Evolutionary conservation across 192 early-diverging fungal species (phyloP).

Genomic region (Tieghemiomyces parasiticus): DNA sequence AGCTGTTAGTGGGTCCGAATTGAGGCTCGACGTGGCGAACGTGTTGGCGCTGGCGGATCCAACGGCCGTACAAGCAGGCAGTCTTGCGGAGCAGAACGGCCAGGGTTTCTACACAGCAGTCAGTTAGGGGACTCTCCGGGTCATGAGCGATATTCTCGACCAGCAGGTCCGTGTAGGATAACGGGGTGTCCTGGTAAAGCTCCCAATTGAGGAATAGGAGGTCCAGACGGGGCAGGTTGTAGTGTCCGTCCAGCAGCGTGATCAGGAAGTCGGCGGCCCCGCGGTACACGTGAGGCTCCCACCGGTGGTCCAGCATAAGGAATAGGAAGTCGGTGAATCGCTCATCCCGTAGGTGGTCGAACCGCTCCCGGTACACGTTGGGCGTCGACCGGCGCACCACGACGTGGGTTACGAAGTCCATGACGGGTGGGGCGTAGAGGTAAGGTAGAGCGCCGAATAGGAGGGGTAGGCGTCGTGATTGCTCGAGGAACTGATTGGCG

Average conservation of each 20-base stretch:
- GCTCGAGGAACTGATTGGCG: not conserved
- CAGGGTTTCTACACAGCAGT: conserved; percentile 1
- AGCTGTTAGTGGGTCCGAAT: conserved; percentile 1
- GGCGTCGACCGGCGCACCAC: conserved; percentile 5
- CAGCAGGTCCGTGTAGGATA: not conserved
- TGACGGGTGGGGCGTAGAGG: not conserved
- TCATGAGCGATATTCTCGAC: not conserved
- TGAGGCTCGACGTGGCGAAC: not conserved
- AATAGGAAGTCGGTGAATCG: not conserved
- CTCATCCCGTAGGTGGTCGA: conserved; percentile 5
- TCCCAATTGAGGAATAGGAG: conserved; percentile 2
- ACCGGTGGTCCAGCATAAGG: conserved; percentile 2
- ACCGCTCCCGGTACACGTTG: conserved; percentile 9
- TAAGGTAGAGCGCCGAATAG: conserved; percentile 4
- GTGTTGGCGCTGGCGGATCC: conserved; percentile 6
- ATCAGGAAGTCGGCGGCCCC: conserved; percentile 5
- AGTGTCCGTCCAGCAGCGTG: not conserved
- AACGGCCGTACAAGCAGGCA: conserved; percentile 4
- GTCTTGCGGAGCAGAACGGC: not conserved
- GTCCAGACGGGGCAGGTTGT: not conserved
- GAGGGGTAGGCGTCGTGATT: not conserved
- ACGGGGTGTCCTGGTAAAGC: not conserved
- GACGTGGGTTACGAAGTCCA: conserved; percentile 7
- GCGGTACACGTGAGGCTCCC: conserved; percentile 1
- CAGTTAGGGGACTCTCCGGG: not conserved